Percentiles rank a stretch among this genome's conserved stretches.
Evolutionary conservation across 805 yeast genomes (phyloP).

Genomic region (Priceomyces medius): DNA sequence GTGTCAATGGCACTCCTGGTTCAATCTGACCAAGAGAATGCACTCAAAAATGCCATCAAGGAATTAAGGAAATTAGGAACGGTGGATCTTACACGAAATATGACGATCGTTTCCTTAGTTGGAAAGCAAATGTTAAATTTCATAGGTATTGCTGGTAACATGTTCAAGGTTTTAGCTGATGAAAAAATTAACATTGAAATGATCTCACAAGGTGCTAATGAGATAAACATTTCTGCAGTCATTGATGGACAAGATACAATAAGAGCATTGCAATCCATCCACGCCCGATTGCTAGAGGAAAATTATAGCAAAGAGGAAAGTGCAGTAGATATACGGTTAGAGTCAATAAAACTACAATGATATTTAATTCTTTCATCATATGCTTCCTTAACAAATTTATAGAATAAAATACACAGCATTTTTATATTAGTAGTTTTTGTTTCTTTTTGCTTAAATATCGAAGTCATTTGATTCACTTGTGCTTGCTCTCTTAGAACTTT

Average conservation of each 20-base stretch:
- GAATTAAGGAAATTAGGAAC: conserved; percentile 81
- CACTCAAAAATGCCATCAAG: conserved; percentile 68
- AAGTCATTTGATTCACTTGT: conserved; percentile 29
- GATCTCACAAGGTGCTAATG: conserved; percentile 98
- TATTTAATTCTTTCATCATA: not conserved
- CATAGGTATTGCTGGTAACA: conserved; percentile 95
- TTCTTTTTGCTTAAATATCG: conserved; percentile 21
- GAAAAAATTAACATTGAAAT: conserved; percentile 92
- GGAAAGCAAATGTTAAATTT: conserved; percentile 97
- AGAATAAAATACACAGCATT: conserved; percentile 1
- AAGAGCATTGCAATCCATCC: conserved; percentile 84
- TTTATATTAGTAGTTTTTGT: not conserved
- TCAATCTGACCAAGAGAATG: conserved; percentile 59
- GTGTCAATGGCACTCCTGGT: conserved; percentile 96
- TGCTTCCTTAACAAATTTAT: not conserved
- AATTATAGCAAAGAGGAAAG: conserved; percentile 22
- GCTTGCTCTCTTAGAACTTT: conserved; percentile 20
- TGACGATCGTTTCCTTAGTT: conserved; percentile 91
- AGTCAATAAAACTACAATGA: conserved; percentile 22
- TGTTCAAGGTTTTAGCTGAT: conserved; percentile 92
- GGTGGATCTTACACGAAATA: conserved; percentile 81
- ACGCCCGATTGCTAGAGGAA: conserved; percentile 65
- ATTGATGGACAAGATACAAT: conserved; percentile 79
- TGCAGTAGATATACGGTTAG: conserved; percentile 33
- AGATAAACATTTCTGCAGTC: conserved; percentile 94